Evolutionary conservation across 176 grass and related monocot genomes (phyloP), one percentile per base, ranked within the genome.

Genomic region (Elymus sibiricus): DNA sequence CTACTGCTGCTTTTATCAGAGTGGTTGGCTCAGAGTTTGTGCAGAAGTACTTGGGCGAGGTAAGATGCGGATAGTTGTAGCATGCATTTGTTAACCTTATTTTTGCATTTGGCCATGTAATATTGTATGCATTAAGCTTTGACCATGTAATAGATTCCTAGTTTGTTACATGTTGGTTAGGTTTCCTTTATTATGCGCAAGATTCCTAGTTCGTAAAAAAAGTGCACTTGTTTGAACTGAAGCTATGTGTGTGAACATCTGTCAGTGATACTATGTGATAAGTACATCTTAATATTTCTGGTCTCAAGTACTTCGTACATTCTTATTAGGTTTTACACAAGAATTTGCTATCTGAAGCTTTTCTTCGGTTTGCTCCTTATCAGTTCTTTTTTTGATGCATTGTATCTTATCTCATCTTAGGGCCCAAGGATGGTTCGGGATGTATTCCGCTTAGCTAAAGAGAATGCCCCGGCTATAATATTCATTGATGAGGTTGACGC

Each of bases 401-500:
- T 43, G 1, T 86, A 24, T 87, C 27, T 86, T 46, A 51, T 78
- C 12, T 61, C 11, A 56, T 59, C 55, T 47, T 22, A 73, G 96
- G 93, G 96, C 29, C 96, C 96, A 28, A 92, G 96, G 77, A 98
- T 98, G 96, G 96, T 98, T 63, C 88, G 93, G 19, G 96, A 98
- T 80, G 96, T 98, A 60, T 98, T 98, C 71, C 91, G 93, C 27
- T 89, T 98, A 71, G 97, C 94, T 77, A 98, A 98, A 70, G 94
- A 98, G 88, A 98, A 98, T 90, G 97, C 94, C 6, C 97, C 94
- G 3, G 94, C 94, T 43, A 98, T 98, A 62, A 94, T 98, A 81
- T 98, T 96, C 63, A 98, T 98, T 31, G 94, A 98, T 83, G 97
- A 98, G 86, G 97, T 98, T 84, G 97, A 98, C 84, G 94, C 97